Conservation (phyloP, 1,139 yeast species). For the Suhomyces choctaworum region DNA sequence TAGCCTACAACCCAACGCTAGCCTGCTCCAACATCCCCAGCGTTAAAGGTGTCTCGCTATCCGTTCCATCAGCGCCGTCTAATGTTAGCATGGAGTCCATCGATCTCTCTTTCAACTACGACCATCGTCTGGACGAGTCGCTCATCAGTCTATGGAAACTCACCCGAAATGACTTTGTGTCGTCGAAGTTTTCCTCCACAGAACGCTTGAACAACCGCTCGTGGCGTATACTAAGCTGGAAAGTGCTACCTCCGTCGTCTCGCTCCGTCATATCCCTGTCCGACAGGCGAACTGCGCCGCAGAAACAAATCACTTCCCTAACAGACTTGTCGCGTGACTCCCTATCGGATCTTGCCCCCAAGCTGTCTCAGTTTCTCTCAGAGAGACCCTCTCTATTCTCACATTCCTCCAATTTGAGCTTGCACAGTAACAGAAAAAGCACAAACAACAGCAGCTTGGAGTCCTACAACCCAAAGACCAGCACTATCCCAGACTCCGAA, state of each 20-base stretch:
- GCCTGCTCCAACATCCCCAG: too few relatives aligned
- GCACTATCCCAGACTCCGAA: constrained; percentile 16
- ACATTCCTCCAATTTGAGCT: constrained; percentile 19
- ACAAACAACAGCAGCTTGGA: constrained; percentile 17
- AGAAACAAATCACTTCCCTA: constrained; percentile 5
- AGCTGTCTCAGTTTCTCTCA: constrained; percentile 16
- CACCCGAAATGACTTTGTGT: constrained; percentile 15
- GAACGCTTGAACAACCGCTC: constrained; percentile 19
- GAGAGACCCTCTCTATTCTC: constrained; percentile 20
- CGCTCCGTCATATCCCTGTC: background rate
- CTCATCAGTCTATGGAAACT: constrained; percentile 19
- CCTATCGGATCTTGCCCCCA: constrained; percentile 16
- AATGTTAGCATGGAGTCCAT: constrained; percentile 18
- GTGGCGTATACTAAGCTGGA: constrained; percentile 18
- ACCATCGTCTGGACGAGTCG: constrained; percentile 18
- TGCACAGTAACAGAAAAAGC: constrained; percentile 16
- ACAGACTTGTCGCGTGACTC: constrained; percentile 17
- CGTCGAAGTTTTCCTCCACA: constrained; percentile 14
- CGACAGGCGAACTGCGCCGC: background rate
- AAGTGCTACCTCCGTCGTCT: constrained; percentile 7
- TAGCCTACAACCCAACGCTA: too few relatives aligned
- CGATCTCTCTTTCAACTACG: constrained; percentile 17
- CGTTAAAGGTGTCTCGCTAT: too few relatives aligned
- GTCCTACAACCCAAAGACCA: constrained; percentile 12
- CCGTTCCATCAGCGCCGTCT: background rate